Evolutionary conservation across 441 rosid genomes (phyloP).

Genomic region (Aquilaria agallochum): DNA sequence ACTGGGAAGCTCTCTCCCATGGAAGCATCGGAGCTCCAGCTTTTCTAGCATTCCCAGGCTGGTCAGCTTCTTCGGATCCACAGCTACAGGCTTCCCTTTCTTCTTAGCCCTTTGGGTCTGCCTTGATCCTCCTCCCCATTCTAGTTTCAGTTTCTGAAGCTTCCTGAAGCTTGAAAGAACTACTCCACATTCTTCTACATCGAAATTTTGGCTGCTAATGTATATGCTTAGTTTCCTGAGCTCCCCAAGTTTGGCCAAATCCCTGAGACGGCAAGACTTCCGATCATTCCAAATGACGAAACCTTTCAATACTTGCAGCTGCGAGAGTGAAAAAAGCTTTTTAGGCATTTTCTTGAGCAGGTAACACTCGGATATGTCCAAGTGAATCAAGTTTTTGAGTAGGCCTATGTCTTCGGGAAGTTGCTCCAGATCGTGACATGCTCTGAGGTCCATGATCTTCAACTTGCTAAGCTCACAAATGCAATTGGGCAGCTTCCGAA

Average conservation of each 20-base stretch:
- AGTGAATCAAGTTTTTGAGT: slow-evolving; percentile 36
- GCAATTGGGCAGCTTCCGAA: slow-evolving; percentile 29
- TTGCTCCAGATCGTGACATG: slow-evolving; percentile 46
- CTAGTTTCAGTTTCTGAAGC: slow-evolving; percentile 34
- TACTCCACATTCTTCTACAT: neutral
- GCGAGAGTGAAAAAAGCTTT: slow-evolving; percentile 23
- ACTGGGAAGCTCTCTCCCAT: slow-evolving; percentile 8
- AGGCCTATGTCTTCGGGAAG: slow-evolving; percentile 44
- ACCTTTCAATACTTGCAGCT: slow-evolving; percentile 49
- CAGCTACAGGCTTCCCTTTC: neutral
- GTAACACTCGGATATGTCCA: slow-evolving; percentile 54
- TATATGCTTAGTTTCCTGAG: slow-evolving; percentile 40
- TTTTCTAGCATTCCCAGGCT: slow-evolving; percentile 18
- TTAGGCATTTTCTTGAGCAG: slow-evolving; percentile 45
- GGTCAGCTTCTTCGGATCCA: no score
- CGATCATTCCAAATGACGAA: slow-evolving; percentile 32
- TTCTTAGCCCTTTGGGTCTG: neutral
- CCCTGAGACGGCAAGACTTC: slow-evolving; percentile 14
- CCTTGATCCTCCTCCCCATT: slow-evolving; percentile 39
- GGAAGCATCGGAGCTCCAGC: slow-evolving; percentile 46
- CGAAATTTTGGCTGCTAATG: slow-evolving; percentile 20
- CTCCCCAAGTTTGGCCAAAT: slow-evolving; percentile 17
- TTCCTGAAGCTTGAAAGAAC: slow-evolving; percentile 6
- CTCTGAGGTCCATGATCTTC: slow-evolving; percentile 47
- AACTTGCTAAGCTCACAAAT: slow-evolving; percentile 32